Evolutionary conservation across 805 yeast species (phyloP), one percentile per base, ranked within the genome.

Genomic region (Candida ulmi): DNA sequence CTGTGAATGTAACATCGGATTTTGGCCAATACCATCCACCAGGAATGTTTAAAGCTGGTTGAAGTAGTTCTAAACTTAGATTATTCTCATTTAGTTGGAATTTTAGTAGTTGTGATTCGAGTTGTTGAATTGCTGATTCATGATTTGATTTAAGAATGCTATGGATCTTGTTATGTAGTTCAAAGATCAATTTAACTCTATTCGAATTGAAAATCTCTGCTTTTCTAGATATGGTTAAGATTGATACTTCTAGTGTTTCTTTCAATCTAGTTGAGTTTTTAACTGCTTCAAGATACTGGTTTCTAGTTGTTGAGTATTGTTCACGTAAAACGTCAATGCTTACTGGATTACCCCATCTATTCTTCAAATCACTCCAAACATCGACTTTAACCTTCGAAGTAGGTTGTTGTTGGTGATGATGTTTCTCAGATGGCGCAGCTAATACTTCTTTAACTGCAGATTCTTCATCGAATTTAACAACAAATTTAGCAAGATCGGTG

Each of bases 21-120:
- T 44, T 44, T 3, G 58, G 58, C 58, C 58, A 53, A 38, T 45
- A 55, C 55, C 55, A 55, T 13, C 57, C 58, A 15, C 46, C 26
- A 0, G 18, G 11, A 2, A 17, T 16, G 12, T 8, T 26, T 4
- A 37, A 11, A 6, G 40, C 25, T 3, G 34, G 24, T n/a, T 37
- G 24, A 25, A 50, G 7, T 8, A 46, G 21, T 32, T 52, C 51
- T 12, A 26, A 33, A 8, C 43, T 24, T 1, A 46, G 8, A 5
- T 41, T 39, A 3, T 38, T 39, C 2, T 43, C 37, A 18, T 41
- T 33, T n/a, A 35, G 38, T 1, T 17, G 17, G 5, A 40, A 15
- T 1, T 29, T 15, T 6, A 35, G n/a, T 2, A 42, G 27, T 1
- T 39, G 8, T 0, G 18, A 17, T 12, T 39, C 17, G 8, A 51